phyloP scores from a whole-genome alignment of 768 basidiomycete genomes.

The Lactarius tabidus region DNA sequence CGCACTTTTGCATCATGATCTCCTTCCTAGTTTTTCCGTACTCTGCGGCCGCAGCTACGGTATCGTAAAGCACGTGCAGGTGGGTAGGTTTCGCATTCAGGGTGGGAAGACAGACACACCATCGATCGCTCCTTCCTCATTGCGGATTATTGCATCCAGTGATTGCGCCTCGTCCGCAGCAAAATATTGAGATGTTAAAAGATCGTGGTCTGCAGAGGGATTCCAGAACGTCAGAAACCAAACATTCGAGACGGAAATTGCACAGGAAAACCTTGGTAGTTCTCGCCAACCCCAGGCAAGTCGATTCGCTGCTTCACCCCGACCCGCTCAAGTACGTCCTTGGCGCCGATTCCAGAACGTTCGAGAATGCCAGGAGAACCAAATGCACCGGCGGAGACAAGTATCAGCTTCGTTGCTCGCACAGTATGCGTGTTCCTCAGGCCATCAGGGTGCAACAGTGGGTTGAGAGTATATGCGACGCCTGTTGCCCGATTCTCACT shows the following conservation, averaged over 20 bases:
- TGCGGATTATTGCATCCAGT: constrained; percentile 25
- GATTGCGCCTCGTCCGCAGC: constrained; percentile 25
- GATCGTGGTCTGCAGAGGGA: constrained; percentile 20
- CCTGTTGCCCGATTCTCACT: constrained; percentile 29
- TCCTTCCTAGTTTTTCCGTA: constrained; percentile 42
- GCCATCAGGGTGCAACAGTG: constrained; percentile 17
- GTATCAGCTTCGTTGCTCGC: constrained; percentile 35
- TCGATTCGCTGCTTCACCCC: constrained; percentile 36
- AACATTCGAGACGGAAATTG: not conserved
- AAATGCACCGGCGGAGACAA: constrained; percentile 38
- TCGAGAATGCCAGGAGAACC: not conserved
- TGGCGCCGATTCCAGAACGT: constrained; percentile 40
- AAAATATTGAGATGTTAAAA: constrained; percentile 16
- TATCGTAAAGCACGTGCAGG: not conserved
- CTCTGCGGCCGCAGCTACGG: constrained; percentile 34
- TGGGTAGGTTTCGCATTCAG: not conserved
- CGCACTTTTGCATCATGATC: constrained; percentile 52
- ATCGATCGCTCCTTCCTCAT: constrained; percentile 21
- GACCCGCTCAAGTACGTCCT: constrained; percentile 28
- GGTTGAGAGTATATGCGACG: constrained; percentile 1
- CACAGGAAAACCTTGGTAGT: constrained; percentile 35
- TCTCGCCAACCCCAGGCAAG: constrained; percentile 42
- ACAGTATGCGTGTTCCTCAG: constrained; percentile 22
- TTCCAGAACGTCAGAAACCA: constrained; percentile 3
- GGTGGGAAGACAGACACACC: constrained; percentile 13